Evolutionary conservation across 2,329 filamentous ascomycete species (phyloP), one percentile per base, ranked within the genome.

Genomic region (Arthrobotrys musiformis): DNA sequence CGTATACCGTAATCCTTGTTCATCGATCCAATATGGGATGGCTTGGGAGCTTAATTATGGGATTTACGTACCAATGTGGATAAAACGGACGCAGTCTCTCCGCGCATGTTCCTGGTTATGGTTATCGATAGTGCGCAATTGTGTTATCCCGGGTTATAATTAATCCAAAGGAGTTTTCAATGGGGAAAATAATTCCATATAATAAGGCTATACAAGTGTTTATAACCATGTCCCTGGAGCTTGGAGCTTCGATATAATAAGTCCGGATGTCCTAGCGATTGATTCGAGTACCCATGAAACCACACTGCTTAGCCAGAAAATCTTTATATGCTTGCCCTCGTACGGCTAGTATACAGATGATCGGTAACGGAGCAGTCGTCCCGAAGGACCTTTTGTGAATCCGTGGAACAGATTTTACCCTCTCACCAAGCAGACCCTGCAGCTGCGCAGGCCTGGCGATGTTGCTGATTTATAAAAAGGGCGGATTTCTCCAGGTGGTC

Each of bases 11-110:
- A n/a, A n/a, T 17, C 30, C 54, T 24, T 35, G 50, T 56, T 30
- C 6, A 52, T 11, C 28, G 24, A n/a, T 54, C 62, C 7, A 66
- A 58, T 56, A 33, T 54, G 62, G 44, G 46, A 44, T 40, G 3
- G 22, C n/a, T 66, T 33, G 28, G 48, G 24, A 54, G 26, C 15
- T 28, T 24, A n/a, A 11, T 3, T 40, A n/a, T 2, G 22, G 5
- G 28, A 44, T 28, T 50, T 42, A 28, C 22, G 22, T 60, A 37
- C 44, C 26, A 69, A 37, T 24, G 22, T 61, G 66, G 66, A 42
- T 61, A 70, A 61, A n/a, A 70, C 66, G 66, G 66, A 61, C 42
- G 40, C 52, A 70, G 40, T 70, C 42, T 70, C 54, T 62, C 66
- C 66, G 66, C 66, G 42, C 37, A n/a, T 1, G 24, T 5, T 28